phyloP scores from a whole-genome alignment of 768 basidiomycete genomes.

The Porphyrellus cyaneotinctus region DNA sequence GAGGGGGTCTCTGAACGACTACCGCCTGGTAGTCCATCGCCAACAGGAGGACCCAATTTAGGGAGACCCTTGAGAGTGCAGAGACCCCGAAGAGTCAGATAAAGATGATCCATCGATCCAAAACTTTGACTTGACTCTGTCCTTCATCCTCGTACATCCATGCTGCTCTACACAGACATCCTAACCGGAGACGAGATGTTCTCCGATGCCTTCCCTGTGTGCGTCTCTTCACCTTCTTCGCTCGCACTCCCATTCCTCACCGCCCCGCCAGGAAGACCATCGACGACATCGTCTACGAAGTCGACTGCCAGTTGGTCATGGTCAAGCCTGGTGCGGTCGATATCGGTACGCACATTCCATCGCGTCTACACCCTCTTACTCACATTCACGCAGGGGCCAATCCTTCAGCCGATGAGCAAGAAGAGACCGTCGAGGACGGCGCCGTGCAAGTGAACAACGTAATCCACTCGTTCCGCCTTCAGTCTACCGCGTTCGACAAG shows the following conservation, averaged over 20 bases:
- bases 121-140: not conserved
- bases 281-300: constrained; percentile 80
- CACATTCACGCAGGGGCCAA: constrained; percentile 65
- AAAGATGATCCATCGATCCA: constrained; percentile 14
- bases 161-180: constrained; percentile 75
- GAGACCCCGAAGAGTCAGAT: constrained; percentile 17
- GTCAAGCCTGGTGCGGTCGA: constrained; percentile 76
- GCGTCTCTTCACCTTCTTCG: constrained; percentile 26
- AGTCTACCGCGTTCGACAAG: constrained; percentile 81
- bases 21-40: constrained; percentile 81
- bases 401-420: constrained; percentile 84
- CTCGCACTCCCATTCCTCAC: constrained; percentile 7
- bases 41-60: too few relatives aligned
- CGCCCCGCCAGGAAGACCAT: constrained; percentile 58
- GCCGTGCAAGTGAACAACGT: constrained; percentile 82
- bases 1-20: constrained; percentile 54
- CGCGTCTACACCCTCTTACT: not conserved
- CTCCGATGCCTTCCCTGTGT: constrained; percentile 91
- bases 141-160: constrained; percentile 30
- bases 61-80: not conserved
- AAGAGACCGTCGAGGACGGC: constrained; percentile 80
- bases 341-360: constrained; percentile 57
- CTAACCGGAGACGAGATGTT: constrained; percentile 86
- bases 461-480: constrained; percentile 87
- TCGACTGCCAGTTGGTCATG: constrained; percentile 70